A percentile compares a stretch with the other conserved stretches of the same genome.
phyloP scores from a whole-genome alignment of 495 filamentous ascomycete genomes.

The Aspergillus affinis region DNA sequence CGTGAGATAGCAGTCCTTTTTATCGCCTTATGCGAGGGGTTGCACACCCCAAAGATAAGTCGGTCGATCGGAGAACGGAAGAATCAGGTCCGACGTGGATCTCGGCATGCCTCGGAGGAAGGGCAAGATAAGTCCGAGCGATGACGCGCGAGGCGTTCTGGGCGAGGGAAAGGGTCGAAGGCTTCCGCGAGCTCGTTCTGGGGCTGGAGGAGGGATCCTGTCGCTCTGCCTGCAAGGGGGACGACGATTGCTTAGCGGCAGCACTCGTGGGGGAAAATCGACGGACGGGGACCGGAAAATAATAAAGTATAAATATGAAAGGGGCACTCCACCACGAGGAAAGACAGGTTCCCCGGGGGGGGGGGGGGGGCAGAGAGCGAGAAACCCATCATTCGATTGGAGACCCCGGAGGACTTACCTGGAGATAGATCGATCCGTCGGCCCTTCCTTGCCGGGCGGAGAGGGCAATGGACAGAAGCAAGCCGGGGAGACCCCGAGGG shows the following conservation, averaged over 20 bases:
- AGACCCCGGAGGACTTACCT: not conserved
- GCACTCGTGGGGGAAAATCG: not conserved
- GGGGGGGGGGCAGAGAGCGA: not conserved
- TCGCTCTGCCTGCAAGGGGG: not conserved
- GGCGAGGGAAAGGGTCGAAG: constrained; percentile 1
- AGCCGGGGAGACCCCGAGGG: too few relatives aligned
- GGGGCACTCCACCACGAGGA: not conserved
- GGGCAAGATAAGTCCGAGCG: constrained; percentile 6
- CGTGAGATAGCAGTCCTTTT: not conserved
- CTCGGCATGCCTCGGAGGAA: constrained; percentile 15
- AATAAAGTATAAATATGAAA: not conserved
- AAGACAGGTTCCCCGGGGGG: too few relatives aligned
- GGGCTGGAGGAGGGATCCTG: not conserved
- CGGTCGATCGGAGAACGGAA: constrained; percentile 10
- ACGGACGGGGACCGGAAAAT: not conserved
- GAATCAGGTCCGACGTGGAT: constrained; percentile 5
- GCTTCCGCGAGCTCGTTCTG: not conserved
- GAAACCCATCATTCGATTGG: not conserved
- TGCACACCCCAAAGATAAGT: constrained; percentile 1
- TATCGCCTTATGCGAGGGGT: not conserved
- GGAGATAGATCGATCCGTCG: not conserved
- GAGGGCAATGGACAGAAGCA: not conserved
- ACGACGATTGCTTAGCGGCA: not conserved
- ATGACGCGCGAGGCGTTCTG: constrained; percentile 6
- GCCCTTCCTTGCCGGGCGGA: not conserved